These are phyloP conservation scores for Nothophaeocryptopus gaeumannii DNA, from an alignment of 2,329 filamentous ascomycete species.

Conservation along the genomic window DNA sequence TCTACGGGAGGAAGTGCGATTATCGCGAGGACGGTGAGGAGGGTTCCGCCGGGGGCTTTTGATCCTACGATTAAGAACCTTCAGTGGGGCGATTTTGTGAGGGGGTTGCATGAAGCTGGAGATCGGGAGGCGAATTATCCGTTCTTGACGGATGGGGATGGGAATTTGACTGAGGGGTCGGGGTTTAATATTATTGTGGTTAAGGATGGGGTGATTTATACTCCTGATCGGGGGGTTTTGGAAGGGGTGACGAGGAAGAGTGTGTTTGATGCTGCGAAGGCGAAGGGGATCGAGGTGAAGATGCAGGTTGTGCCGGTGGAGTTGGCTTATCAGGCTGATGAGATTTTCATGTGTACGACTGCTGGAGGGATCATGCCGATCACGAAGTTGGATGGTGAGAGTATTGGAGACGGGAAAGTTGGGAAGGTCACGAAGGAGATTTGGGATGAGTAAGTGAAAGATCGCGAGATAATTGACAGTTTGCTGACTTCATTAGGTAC, in stretches of 20 bases:
- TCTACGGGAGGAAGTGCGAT: constrained; percentile 42
- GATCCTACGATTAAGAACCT: constrained; percentile 54
- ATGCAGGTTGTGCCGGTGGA: constrained; percentile 45
- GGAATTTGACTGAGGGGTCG: constrained; percentile 50
- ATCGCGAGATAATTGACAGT: too few species aligned
- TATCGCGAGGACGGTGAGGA: constrained; percentile 46
- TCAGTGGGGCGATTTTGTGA: constrained; percentile 48
- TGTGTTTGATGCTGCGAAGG: constrained; percentile 45
- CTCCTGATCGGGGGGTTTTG: constrained; percentile 49
- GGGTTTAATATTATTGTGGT: constrained; percentile 51
- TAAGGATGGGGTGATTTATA: constrained; percentile 47
- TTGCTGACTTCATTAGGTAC: constrained; percentile 31
- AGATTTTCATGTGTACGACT: constrained; percentile 55
- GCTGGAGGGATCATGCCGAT: constrained; percentile 56
- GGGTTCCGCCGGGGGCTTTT: constrained; percentile 46
- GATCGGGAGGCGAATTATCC: constrained; percentile 50
- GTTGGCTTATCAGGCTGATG: constrained; percentile 44
- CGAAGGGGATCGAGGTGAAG: constrained; percentile 36
- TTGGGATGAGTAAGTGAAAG: constrained; percentile 40
- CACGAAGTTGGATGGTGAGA: constrained; percentile 45
- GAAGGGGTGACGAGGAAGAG: constrained; percentile 51
- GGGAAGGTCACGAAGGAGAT: constrained; percentile 49
- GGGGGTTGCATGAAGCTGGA: constrained; percentile 47
- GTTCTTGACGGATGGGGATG: constrained; percentile 52
- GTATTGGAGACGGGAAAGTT: constrained; percentile 43